A percentile compares a stretch with the other conserved stretches of the same genome.
Conservation (phyloP, 2,329 filamentous ascomycete species). For the Phaeomoniella chlamydospora region DNA sequence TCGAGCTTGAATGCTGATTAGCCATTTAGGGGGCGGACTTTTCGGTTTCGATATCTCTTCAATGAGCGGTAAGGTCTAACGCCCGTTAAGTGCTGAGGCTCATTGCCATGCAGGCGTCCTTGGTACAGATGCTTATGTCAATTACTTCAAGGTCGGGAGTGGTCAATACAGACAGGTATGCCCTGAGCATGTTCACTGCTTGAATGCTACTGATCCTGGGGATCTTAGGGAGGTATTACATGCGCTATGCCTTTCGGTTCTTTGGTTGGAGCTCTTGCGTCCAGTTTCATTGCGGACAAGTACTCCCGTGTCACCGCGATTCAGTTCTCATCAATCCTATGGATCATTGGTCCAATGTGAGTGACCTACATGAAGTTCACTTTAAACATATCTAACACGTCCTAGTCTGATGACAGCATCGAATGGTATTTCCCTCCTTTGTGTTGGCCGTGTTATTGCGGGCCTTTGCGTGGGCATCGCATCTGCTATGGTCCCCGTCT, state of each 20-base stretch:
- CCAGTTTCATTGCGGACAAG: conserved; percentile 36
- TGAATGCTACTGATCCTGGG: too few relatives aligned
- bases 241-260: conserved; percentile 22
- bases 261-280: conserved; percentile 29
- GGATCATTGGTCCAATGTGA: conserved; percentile 28
- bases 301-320: conserved; percentile 35
- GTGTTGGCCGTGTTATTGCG: conserved; percentile 62
- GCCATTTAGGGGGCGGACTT: conserved; percentile 31
- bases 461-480: conserved; percentile 76
- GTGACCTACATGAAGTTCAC: too few relatives aligned
- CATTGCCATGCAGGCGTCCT: conserved; percentile 27
- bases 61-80: conserved; percentile 17
- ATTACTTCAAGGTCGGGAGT: conserved; percentile 1
- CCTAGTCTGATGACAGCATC: conserved; percentile 1
- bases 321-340: conserved; percentile 35
- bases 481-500: conserved; percentile 82
- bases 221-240: conserved; percentile 20
- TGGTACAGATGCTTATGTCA: conserved; percentile 17
- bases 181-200: too few relatives aligned
- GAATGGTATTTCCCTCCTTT: conserved; percentile 70
- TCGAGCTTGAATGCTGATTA: neutral
- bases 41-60: conserved; percentile 47
- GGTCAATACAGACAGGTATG: conserved; percentile 1
- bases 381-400: too few relatives aligned
- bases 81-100: conserved; percentile 18